Evolutionary conservation across 2,329 filamentous ascomycete species (phyloP), one percentile per base, ranked within the genome.

Genomic region (Paecilomyces fulvus): DNA sequence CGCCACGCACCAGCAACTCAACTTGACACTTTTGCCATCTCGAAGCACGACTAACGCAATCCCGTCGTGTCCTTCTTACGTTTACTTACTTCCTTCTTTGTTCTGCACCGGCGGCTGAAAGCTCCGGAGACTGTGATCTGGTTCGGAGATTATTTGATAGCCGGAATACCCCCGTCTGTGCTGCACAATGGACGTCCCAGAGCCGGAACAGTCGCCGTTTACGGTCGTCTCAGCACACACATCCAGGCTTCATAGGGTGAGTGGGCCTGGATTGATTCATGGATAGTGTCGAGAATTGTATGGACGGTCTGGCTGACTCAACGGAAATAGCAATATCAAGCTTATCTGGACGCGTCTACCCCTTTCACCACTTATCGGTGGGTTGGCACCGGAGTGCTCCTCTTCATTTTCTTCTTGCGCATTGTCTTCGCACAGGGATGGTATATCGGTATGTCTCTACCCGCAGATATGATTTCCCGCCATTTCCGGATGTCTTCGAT

Each of bases 371-470:
- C 87, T 57, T 96, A 97, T 77, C 83, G 94, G 80, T 99, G 94
- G 94, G 71, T 88, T 60, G 87, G 86, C 72, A 96, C 92, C n/a
- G 89, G 76, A 53, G 79, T 83, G 46, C 80, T 88, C 56, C 84
- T 97, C 58, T 56, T 90, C 60, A 60, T 91, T 65, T 99, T 99
- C 80, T 92, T 90, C 72, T 72, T 94, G 63, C 87, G 94, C 71
- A 95, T 99, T 73, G 80, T 99, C 63, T 61, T 96, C 53, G 90
- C 91, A 58, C 91, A 97, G 78, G 94, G 94, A 76, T 99, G 94
- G 94, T 99, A 99, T 73, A 97, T 99, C 64, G 91, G 91, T 96
- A 81, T 61, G 79, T 59, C 21, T 49, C 17, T n/a, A n/a, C 17
- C 54, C 37, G 2, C 46, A 17, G 25, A 20, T 49, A 49, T 8